Percentiles rank a stretch among this genome's conserved stretches.
Conservation (phyloP, 345 rosid species). For the Populus ilicifolia region DNA sequence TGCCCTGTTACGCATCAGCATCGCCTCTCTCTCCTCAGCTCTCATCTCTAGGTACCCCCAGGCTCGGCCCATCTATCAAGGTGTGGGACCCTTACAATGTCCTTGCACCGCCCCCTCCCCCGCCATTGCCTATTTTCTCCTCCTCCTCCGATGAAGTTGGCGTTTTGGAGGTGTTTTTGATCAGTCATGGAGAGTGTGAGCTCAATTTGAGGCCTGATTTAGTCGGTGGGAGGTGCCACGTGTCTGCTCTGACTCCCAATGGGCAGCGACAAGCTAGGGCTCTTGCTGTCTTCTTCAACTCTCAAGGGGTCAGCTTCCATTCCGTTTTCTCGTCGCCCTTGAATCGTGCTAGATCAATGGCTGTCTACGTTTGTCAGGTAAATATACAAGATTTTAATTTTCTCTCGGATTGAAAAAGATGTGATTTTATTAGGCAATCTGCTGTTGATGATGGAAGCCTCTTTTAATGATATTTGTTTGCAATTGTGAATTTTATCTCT, state of each 20-base stretch:
- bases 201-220: slow-evolving; percentile 66
- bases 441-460: too few relatives aligned
- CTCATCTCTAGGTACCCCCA: slow-evolving; percentile 80
- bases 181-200: slow-evolving; percentile 82
- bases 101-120: slow-evolving; percentile 66
- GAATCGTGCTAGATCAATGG: slow-evolving; percentile 84
- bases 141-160: background rate
- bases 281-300: slow-evolving; percentile 73
- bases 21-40: slow-evolving; percentile 91
- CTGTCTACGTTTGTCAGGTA: slow-evolving; percentile 78
- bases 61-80: slow-evolving; percentile 83
- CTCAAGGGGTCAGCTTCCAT: slow-evolving; percentile 67
- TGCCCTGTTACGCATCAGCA: slow-evolving; percentile 88
- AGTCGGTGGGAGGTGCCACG: slow-evolving; percentile 74
- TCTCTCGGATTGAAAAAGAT: too few relatives aligned
- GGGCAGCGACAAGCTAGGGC: slow-evolving; percentile 95
- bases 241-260: slow-evolving; percentile 56
- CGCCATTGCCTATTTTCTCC: slow-evolving; percentile 30
- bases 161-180: slow-evolving; percentile 59
- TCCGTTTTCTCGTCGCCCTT: slow-evolving; percentile 73
- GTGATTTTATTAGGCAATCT: too few relatives aligned
- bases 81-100: slow-evolving; percentile 98
- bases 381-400: background rate
- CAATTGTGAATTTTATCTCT: background rate
- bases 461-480: too few relatives aligned